Evolutionary conservation across 306 rosid genomes (phyloP).

Genomic region (Quercus suber): DNA sequence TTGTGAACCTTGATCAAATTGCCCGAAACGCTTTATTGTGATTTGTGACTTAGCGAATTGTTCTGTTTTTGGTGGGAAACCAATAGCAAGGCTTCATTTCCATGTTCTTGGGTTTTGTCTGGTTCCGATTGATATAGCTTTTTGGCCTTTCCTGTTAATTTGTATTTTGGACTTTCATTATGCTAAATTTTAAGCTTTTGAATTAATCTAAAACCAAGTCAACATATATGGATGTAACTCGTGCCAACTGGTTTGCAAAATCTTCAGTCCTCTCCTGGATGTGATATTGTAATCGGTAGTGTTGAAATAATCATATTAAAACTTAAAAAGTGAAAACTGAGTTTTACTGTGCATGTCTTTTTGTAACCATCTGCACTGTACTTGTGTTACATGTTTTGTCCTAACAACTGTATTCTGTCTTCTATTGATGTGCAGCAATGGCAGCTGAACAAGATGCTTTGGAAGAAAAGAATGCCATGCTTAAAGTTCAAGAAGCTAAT

Average conservation of each 20-base stretch:
- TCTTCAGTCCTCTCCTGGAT: background rate
- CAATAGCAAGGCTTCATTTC: background rate
- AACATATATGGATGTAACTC: background rate
- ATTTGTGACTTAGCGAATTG: background rate
- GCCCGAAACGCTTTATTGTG: background rate
- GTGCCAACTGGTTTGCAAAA: background rate
- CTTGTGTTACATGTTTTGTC: background rate
- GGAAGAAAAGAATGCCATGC: constrained; percentile 45
- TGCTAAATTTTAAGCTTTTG: background rate
- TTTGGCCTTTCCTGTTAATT: background rate
- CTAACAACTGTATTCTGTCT: constrained; percentile 3
- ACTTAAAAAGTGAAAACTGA: background rate
- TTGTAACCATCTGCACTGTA: background rate
- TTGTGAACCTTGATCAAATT: background rate
- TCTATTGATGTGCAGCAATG: constrained; percentile 36
- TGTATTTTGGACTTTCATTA: background rate
- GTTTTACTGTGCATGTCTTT: background rate
- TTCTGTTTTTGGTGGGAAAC: background rate
- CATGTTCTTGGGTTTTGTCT: background rate
- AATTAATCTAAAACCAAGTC: background rate
- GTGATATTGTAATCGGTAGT: background rate
- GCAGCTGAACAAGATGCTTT: constrained; percentile 40
- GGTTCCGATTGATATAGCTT: background rate
- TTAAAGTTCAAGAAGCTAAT: constrained; percentile 50
- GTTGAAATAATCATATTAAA: background rate